Percentiles rank a stretch among this genome's conserved stretches.
phyloP scores from a whole-genome alignment of 1,139 yeast genomes.

The Fermentozyma sake region DNA sequence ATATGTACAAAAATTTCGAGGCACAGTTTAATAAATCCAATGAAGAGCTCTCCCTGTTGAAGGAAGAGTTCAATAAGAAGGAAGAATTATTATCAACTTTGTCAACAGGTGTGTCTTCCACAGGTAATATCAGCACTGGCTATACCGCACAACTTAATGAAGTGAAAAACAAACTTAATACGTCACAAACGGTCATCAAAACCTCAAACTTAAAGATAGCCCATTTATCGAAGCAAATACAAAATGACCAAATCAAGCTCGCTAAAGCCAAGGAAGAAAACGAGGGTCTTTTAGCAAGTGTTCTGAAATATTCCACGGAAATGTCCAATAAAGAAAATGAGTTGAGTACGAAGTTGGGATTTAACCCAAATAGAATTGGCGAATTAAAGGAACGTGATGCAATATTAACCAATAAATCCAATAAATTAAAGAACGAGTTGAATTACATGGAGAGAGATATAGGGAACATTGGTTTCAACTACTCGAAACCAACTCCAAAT shows the following conservation, averaged over 20 bases:
- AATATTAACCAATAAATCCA: constrained; percentile 23
- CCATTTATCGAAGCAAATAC: constrained; percentile 52
- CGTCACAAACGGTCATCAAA: constrained; percentile 53
- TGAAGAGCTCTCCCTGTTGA: constrained; percentile 37
- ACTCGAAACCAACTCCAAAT: constrained; percentile 56
- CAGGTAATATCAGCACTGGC: constrained; percentile 66
- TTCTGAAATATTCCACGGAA: constrained; percentile 38
- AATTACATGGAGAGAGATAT: constrained; percentile 60
- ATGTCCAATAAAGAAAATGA: constrained; percentile 39
- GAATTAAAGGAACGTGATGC: constrained; percentile 44
- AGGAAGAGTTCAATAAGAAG: constrained; percentile 51
- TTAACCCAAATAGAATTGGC: constrained; percentile 45
- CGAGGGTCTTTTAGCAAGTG: constrained; percentile 34
- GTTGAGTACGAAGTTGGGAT: constrained; percentile 50
- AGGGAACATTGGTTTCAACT: constrained; percentile 73
- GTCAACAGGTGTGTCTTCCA: constrained; percentile 86
- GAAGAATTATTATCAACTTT: constrained; percentile 81
- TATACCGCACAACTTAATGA: constrained; percentile 70
- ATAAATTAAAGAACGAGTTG: constrained; percentile 44
- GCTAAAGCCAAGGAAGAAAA: constrained; percentile 53
- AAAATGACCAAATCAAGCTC: constrained; percentile 49
- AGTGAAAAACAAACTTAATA: constrained; percentile 54
- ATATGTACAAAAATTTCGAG: constrained; percentile 24
- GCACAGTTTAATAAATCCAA: constrained; percentile 41
- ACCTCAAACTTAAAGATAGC: constrained; percentile 57